phyloP scores from a whole-genome alignment of 345 rosid species.

The Streptanthus diversifolius region DNA sequence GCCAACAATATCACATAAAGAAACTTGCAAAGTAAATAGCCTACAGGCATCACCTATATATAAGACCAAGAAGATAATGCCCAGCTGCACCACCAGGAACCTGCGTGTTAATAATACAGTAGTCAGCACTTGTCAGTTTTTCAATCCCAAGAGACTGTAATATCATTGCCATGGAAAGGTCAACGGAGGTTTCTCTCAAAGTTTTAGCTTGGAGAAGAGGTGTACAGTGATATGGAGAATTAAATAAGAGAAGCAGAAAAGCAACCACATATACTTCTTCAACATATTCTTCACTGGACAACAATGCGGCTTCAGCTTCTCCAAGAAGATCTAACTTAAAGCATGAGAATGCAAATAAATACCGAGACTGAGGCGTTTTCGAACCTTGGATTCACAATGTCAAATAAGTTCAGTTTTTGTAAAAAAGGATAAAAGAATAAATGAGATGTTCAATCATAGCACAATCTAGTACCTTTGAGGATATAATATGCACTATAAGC shows the following conservation, averaged over 20 bases:
- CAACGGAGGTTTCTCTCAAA: neutral
- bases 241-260: neutral
- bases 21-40: conserved; percentile 3
- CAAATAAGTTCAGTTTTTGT: neutral
- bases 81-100: conserved; percentile 91
- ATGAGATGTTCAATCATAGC: neutral
- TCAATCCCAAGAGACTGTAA: neutral
- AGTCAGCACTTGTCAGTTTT: neutral
- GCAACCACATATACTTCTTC: conserved; percentile 47
- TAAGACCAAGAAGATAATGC: conserved; percentile 89
- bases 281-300: conserved; percentile 50
- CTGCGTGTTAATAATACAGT: conserved; percentile 37
- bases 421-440: neutral
- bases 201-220: neutral
- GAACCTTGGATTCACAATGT: conserved; percentile 49
- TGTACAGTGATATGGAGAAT: neutral
- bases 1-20: conserved; percentile 1
- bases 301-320: conserved; percentile 87
- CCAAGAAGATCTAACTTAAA: conserved; percentile 79
- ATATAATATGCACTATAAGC: conserved; percentile 73
- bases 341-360: conserved; percentile 85
- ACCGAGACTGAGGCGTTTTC: conserved; percentile 78
- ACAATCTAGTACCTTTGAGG: conserved; percentile 58
- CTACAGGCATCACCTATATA: conserved; percentile 54
- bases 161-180: neutral